These are phyloP conservation scores for Sphagnurus paluster DNA, from an alignment of 1,284 basidiomycete species.

Conservation along the genomic window DNA sequence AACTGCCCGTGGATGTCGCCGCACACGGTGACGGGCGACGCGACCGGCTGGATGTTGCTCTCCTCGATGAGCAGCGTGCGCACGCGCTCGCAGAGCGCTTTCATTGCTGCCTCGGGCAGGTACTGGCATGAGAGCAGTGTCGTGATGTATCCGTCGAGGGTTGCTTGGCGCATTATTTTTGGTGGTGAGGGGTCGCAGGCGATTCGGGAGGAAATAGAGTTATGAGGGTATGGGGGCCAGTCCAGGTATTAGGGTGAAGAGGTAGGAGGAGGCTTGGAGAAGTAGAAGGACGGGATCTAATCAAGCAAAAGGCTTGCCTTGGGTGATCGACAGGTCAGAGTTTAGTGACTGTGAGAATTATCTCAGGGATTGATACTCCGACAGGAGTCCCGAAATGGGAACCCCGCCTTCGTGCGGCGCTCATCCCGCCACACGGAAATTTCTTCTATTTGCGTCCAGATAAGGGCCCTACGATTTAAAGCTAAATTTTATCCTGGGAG, in stretches of 20 bases:
- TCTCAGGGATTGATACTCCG: no score
- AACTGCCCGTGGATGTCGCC: slow-evolving; percentile 94
- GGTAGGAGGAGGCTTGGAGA: neutral
- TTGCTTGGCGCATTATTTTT: slow-evolving; percentile 15
- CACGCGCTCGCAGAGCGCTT: slow-evolving; percentile 84
- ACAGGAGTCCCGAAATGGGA: no score
- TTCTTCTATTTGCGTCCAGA: no score
- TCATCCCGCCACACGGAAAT: no score
- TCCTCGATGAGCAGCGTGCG: slow-evolving; percentile 89
- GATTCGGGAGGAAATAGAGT: no score
- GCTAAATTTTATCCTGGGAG: no score
- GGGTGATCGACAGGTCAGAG: neutral
- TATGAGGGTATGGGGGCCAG: no score
- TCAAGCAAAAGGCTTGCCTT: neutral
- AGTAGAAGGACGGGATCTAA: neutral
- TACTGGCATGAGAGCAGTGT: slow-evolving; percentile 85
- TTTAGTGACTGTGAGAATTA: no score
- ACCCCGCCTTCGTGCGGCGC: no score
- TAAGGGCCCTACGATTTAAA: no score
- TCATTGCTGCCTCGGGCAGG: slow-evolving; percentile 92
- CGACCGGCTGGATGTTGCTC: slow-evolving; percentile 93
- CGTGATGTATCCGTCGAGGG: slow-evolving; percentile 71
- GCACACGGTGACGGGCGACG: slow-evolving; percentile 89
- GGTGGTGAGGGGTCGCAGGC: neutral
- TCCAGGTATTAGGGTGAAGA: neutral